A percentile compares a stretch with the other conserved stretches of the same genome.
Evolutionary conservation across 139 green algal genomes (phyloP).

Genomic region (Chlamydomonas sp.): DNA sequence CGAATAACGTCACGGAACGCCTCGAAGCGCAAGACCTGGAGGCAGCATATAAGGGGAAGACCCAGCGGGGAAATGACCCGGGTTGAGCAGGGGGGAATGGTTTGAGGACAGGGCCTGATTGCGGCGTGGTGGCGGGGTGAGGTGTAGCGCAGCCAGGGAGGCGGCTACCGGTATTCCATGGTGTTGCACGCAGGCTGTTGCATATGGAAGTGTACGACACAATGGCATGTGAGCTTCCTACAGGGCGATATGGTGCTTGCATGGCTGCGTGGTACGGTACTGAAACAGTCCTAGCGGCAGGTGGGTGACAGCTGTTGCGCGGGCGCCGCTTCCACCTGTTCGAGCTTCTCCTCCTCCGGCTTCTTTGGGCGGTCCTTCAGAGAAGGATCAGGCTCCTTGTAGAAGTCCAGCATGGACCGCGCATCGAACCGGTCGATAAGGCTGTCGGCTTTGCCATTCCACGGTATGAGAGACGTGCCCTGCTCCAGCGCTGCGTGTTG

Average conservation of each 20-base stretch:
- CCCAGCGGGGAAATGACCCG: not conserved
- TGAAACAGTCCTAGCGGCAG: not conserved
- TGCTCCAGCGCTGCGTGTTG: slow-evolving; percentile 60
- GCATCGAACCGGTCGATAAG: slow-evolving; percentile 84
- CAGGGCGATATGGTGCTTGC: not conserved
- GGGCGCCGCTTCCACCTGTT: slow-evolving; percentile 52
- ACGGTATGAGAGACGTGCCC: slow-evolving; percentile 72
- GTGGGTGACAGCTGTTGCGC: not conserved
- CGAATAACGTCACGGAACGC: slow-evolving; percentile 75
- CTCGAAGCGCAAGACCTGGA: slow-evolving; percentile 78
- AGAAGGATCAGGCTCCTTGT: slow-evolving; percentile 60
- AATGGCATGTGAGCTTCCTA: no score
- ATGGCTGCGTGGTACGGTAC: no score
- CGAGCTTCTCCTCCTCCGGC: slow-evolving; percentile 67
- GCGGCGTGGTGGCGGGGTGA: not conserved
- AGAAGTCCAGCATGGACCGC: slow-evolving; percentile 80
- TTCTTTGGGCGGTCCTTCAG: slow-evolving; percentile 38
- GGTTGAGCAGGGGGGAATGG: not conserved
- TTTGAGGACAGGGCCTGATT: not conserved
- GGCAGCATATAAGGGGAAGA: not conserved
- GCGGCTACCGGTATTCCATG: no score
- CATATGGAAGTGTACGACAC: no score
- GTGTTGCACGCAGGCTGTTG: no score
- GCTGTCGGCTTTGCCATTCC: slow-evolving; percentile 68
- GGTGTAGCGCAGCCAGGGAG: no score